These are phyloP conservation scores for Thermomucor indicae-seudaticae DNA, from an alignment of 371 early-diverging fungal species.

Conservation along the genomic window DNA sequence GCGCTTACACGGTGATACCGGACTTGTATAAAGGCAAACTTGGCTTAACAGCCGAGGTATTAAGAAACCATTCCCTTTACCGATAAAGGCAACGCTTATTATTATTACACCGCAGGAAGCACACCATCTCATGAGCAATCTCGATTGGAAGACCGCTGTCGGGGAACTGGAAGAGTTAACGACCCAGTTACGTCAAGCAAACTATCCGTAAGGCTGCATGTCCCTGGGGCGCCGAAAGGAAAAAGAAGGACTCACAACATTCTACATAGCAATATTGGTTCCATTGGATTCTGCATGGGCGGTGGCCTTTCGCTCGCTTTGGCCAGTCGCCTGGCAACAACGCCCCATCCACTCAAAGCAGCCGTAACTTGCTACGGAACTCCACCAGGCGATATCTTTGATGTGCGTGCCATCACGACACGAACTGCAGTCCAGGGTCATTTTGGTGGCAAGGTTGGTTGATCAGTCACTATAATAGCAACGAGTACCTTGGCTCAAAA, in stretches of 20 bases:
- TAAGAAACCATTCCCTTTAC: neutral
- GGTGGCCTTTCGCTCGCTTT: slow-evolving; percentile 48
- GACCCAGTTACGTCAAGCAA: slow-evolving; percentile 20
- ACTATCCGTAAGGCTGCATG: slow-evolving; percentile 18
- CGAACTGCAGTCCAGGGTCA: slow-evolving; percentile 50
- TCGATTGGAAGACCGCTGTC: slow-evolving; percentile 48
- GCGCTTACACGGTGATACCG: slow-evolving; percentile 40
- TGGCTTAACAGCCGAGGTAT: slow-evolving; percentile 45
- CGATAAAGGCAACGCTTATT: neutral
- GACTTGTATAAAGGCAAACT: slow-evolving; percentile 56
- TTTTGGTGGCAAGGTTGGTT: slow-evolving; percentile 45
- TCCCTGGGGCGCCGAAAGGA: neutral
- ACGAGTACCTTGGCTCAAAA: too few relatives aligned
- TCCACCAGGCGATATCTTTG: slow-evolving; percentile 34
- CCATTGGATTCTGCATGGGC: slow-evolving; percentile 57
- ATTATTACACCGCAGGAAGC: slow-evolving; percentile 36
- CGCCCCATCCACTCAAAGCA: slow-evolving; percentile 32
- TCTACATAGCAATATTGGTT: slow-evolving; percentile 26
- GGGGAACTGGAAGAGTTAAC: slow-evolving; percentile 31
- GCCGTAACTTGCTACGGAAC: slow-evolving; percentile 50
- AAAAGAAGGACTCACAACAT: neutral
- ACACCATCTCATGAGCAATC: slow-evolving; percentile 45
- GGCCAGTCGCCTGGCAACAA: slow-evolving; percentile 26
- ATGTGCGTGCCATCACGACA: slow-evolving; percentile 32
- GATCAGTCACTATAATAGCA: slow-evolving; percentile 5